A percentile compares a stretch with the other conserved stretches of the same genome.
Conservation (phyloP, 495 filamentous ascomycete genomes). For the Tuber borchii region DNA sequence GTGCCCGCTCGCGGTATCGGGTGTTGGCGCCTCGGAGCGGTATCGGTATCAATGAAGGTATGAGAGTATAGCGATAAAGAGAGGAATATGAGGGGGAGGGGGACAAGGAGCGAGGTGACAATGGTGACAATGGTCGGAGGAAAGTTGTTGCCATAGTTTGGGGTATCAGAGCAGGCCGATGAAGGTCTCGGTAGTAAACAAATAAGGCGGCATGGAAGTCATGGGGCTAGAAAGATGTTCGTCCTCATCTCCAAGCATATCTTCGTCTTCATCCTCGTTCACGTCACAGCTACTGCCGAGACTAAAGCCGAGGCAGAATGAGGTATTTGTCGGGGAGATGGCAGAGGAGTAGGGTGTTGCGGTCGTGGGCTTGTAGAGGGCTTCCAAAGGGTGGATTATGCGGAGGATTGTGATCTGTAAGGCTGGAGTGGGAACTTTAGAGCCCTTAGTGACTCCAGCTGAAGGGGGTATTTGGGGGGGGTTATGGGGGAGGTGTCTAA, state of each 20-base stretch:
- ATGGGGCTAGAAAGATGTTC: conserved; percentile 35
- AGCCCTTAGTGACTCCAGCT: conserved; percentile 36
- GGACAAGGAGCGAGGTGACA: not conserved
- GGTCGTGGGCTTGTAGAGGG: conserved; percentile 67
- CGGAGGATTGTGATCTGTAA: conserved; percentile 56
- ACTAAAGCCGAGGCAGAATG: conserved; percentile 48
- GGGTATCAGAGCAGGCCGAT: not conserved
- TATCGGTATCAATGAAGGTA: conserved; percentile 22
- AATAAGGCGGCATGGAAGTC: conserved; percentile 13
- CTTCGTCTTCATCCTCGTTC: conserved; percentile 52
- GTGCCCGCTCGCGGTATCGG: conserved; percentile 76
- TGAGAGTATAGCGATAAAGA: conserved; percentile 7
- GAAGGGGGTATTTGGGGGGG: conserved; percentile 16
- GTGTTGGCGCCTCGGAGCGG: conserved; percentile 71
- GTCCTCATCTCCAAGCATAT: conserved; percentile 33
- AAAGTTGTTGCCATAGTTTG: not conserved
- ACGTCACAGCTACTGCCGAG: conserved; percentile 29
- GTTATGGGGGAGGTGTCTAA: conserved; percentile 30
- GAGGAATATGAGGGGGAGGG: conserved; percentile 8
- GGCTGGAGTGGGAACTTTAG: conserved; percentile 22
- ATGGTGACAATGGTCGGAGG: conserved; percentile 8
- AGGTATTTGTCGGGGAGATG: conserved; percentile 43
- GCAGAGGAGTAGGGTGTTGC: conserved; percentile 25
- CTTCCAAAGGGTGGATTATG: conserved; percentile 72
- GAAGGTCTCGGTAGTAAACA: not conserved